Evolutionary conservation across 2,329 filamentous ascomycete species (phyloP).

Genomic region (Acrodontium crateriforme): DNA sequence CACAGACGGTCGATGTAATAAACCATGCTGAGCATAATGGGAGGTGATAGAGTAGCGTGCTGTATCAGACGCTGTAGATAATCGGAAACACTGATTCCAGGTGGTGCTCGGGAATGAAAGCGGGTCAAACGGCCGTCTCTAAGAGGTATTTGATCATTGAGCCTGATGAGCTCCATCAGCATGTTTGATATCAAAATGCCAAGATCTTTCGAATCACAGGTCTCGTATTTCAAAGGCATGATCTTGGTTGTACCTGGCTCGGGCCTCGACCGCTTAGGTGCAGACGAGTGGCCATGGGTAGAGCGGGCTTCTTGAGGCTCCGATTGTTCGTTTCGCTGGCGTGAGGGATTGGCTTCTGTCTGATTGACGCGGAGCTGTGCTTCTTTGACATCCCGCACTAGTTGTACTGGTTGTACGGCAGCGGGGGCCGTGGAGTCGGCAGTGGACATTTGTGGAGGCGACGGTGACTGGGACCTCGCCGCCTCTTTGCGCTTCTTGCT

Average conservation of each 20-base stretch:
- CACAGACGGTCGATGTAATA: conserved; percentile 97
- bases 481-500: conserved; percentile 16
- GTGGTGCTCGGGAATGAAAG: conserved; percentile 73
- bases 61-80: conserved; percentile 87
- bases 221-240: conserved; percentile 65
- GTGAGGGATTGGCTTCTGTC: conserved; percentile 2
- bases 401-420: not conserved
- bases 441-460: conserved; percentile 8
- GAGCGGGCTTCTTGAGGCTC: conserved; percentile 17
- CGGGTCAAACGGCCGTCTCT: conserved; percentile 76
- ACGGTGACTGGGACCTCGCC: conserved; percentile 5
- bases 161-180: conserved; percentile 85
- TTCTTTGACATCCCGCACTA: too few relatives aligned
- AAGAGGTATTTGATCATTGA: conserved; percentile 79
- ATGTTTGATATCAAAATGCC: conserved; percentile 87
- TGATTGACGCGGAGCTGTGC: conserved; percentile 1
- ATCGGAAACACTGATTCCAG: conserved; percentile 85
- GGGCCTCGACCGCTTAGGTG: conserved; percentile 34
- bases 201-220: conserved; percentile 70
- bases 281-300: conserved; percentile 17
- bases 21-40: conserved; percentile 94
- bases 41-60: conserved; percentile 84
- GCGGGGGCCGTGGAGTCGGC: conserved; percentile 4
- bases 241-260: conserved; percentile 36
- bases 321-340: conserved; percentile 3